These are phyloP conservation scores for Stephania cephalantha DNA, from an alignment of 164 flowering plant genomes.

Conservation along the genomic window DNA sequence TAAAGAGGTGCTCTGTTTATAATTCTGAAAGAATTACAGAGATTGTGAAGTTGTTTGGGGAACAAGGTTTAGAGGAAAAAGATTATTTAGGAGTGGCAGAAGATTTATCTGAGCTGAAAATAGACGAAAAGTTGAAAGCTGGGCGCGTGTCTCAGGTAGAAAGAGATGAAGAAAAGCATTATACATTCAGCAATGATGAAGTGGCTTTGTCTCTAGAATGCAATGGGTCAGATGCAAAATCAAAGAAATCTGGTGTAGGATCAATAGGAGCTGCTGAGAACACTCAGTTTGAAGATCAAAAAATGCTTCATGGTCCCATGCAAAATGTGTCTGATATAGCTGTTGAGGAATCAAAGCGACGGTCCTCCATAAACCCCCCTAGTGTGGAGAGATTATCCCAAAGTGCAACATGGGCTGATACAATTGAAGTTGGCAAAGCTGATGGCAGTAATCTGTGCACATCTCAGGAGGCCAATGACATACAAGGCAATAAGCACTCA, in stretches of 20 bases:
- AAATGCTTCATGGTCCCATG: conserved; percentile 16
- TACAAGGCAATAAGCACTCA: conserved; percentile 15
- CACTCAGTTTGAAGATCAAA: conserved; percentile 10
- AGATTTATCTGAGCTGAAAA: conserved; percentile 42
- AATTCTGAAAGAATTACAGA: conserved; percentile 31
- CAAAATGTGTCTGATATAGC: conserved; percentile 15
- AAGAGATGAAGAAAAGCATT: conserved; percentile 18
- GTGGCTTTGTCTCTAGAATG: conserved; percentile 13
- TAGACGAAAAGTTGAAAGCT: conserved; percentile 48
- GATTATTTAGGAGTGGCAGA: conserved; percentile 27
- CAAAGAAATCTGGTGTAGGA: conserved; percentile 18
- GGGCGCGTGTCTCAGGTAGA: conserved; percentile 36
- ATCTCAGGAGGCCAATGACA: conserved; percentile 27
- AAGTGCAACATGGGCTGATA: conserved; percentile 91
- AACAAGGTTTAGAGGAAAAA: conserved; percentile 16
- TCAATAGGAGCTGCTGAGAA: conserved; percentile 4
- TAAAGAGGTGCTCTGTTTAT: conserved; percentile 37
- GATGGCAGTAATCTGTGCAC: conserved; percentile 33
- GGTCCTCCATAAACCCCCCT: conserved; percentile 55
- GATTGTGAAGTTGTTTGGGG: conserved; percentile 52
- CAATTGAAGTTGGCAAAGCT: conserved; percentile 23
- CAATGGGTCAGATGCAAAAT: conserved; percentile 14
- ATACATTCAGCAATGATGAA: conserved; percentile 41
- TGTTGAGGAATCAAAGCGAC: conserved; percentile 16
- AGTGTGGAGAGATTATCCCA: conserved; percentile 39